These are phyloP conservation scores for Rhizophagus sp. DNA, from an alignment of 192 early-diverging fungal genomes.

Conservation along the genomic window DNA sequence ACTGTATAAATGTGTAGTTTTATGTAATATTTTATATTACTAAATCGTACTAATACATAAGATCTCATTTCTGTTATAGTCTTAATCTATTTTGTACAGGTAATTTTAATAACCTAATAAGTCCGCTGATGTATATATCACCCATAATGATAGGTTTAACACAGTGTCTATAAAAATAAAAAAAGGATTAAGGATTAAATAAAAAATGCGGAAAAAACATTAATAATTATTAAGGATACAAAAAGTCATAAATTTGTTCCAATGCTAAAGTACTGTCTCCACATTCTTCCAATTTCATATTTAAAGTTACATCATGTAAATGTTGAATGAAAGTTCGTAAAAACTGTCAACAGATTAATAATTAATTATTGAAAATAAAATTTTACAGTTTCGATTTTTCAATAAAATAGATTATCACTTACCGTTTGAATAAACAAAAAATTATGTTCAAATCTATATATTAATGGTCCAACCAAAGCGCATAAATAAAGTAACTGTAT, in stretches of 20 bases:
- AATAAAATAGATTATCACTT: neutral
- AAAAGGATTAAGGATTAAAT: neutral
- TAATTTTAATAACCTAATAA: constrained; percentile 17
- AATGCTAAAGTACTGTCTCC: constrained; percentile 21
- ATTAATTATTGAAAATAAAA: neutral
- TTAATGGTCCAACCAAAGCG: constrained; percentile 66
- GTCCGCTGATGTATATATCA: neutral
- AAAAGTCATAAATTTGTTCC: constrained; percentile 32
- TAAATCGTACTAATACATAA: too few species aligned
- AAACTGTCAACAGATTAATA: constrained; percentile 6
- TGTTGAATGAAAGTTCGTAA: constrained; percentile 6
- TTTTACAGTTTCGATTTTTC: neutral
- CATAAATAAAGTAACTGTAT: constrained; percentile 73
- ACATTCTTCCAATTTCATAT: constrained; percentile 6
- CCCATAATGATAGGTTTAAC: constrained; percentile 8
- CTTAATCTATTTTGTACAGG: constrained; percentile 25
- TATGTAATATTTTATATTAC: too few species aligned
- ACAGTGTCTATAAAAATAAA: constrained; percentile 7
- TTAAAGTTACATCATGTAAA: constrained; percentile 7
- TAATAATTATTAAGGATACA: constrained; percentile 12
- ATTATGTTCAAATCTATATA: constrained; percentile 68
- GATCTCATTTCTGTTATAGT: too few species aligned
- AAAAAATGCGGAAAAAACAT: neutral
- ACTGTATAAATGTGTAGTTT: too few species aligned
- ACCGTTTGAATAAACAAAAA: neutral